Conservation (phyloP, 179 eudicot species). For the Amaranthus tricolor region DNA sequence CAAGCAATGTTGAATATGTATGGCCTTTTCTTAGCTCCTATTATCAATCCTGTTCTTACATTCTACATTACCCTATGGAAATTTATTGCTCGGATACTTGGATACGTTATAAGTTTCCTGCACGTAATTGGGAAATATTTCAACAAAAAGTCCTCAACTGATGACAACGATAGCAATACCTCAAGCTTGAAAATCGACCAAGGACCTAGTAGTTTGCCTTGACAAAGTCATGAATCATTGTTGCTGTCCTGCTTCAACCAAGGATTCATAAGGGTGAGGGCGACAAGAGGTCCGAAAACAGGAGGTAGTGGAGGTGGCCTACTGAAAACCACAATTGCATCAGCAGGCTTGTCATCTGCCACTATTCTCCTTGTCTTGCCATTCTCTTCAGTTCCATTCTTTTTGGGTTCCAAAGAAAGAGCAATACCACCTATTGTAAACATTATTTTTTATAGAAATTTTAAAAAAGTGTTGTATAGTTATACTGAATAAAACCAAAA, state of each 20-base stretch:
- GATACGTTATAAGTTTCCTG: conserved; percentile 30
- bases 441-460: background rate
- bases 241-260: conserved; percentile 40
- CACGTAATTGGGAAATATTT: conserved; percentile 25
- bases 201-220: background rate
- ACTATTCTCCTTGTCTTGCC: conserved; percentile 22
- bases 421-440: conserved; percentile 26
- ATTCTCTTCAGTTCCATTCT: conserved; percentile 31
- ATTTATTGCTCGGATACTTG: conserved; percentile 32
- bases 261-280: conserved; percentile 43
- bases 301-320: conserved; percentile 62
- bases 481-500: background rate
- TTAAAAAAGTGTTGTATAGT: no score
- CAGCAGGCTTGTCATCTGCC: conserved; percentile 33
- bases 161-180: conserved; percentile 10
- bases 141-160: conserved; percentile 18
- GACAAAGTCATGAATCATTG: conserved; percentile 37
- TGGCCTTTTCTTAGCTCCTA: conserved; percentile 38
- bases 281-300: conserved; percentile 51
- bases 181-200: background rate
- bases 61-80: conserved; percentile 55
- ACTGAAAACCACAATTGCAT: conserved; percentile 53
- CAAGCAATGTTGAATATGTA: conserved; percentile 37
- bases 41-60: conserved; percentile 52
- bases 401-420: conserved; percentile 34